A percentile compares a stretch with the other conserved stretches of the same genome.
Conservation (phyloP, 73 alveolate species). For the Tetrahymena malaccensis region DNA sequence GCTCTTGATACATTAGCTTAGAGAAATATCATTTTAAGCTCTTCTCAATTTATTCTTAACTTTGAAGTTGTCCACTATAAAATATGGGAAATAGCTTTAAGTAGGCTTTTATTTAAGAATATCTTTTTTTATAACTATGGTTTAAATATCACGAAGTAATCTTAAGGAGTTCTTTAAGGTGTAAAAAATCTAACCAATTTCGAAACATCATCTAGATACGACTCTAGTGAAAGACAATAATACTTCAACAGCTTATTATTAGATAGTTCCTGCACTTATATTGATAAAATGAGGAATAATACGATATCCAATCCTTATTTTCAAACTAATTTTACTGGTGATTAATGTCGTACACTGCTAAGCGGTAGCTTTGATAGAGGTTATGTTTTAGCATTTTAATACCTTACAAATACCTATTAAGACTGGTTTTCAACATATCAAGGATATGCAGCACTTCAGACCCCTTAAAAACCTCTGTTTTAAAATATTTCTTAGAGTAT, state of each 20-base stretch:
- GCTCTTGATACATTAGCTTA: not conserved
- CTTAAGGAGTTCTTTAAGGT: not conserved
- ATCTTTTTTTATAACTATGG: not conserved
- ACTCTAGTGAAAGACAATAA: not conserved
- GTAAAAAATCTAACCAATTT: not conserved
- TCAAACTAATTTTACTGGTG: not conserved
- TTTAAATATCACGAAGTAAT: no score
- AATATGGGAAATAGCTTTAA: not conserved
- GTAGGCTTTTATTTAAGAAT: no score
- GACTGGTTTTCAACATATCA: not conserved
- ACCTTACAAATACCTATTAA: not conserved
- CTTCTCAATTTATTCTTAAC: not conserved
- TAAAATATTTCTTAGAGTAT: not conserved
- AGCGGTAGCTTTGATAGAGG: not conserved
- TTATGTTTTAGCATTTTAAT: not conserved
- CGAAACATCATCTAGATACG: not conserved
- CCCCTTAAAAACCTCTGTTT: not conserved
- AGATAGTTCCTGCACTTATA: not conserved
- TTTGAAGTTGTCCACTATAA: not conserved
- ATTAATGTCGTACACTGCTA: not conserved
- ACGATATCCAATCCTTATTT: not conserved
- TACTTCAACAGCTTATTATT: not conserved
- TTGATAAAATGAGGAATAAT: not conserved
- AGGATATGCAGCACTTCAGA: not conserved
- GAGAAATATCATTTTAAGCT: not conserved